These are phyloP conservation scores for Colletotrichum tanaceti DNA, from an alignment of 2,329 filamentous ascomycete species.

Conservation along the genomic window DNA sequence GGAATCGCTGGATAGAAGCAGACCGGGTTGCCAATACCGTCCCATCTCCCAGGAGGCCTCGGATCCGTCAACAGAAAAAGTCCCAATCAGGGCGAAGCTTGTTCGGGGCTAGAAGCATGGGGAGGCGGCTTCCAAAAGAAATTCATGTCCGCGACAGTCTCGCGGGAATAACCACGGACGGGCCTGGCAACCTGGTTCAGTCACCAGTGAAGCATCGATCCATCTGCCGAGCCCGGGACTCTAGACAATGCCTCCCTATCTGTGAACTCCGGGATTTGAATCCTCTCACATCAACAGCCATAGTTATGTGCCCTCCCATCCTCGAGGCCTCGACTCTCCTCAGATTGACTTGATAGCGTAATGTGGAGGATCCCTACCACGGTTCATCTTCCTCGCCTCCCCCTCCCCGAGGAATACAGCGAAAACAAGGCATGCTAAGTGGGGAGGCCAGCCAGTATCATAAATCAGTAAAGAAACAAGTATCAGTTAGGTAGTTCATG, in stretches of 20 bases:
- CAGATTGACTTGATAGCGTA: not conserved
- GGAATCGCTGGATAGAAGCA: not conserved
- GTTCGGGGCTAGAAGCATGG: not conserved
- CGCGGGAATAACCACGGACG: not conserved
- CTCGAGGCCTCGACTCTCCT: too few species aligned
- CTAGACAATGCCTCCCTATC: not conserved
- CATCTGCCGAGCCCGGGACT: not conserved
- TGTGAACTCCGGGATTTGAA: not conserved
- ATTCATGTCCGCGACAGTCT: not conserved
- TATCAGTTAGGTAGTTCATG: too few species aligned
- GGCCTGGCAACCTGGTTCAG: too few species aligned
- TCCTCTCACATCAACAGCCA: not conserved
- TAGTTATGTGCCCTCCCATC: not conserved
- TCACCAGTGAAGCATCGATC: not conserved
- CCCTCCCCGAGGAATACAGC: not conserved
- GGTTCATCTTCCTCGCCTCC: not conserved
- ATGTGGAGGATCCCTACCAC: not conserved
- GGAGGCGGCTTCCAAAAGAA: not conserved
- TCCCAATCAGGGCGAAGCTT: not conserved
- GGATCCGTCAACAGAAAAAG: too few species aligned
- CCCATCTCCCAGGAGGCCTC: not conserved
- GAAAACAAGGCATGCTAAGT: too few species aligned
- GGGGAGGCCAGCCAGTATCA: constrained; percentile 42
- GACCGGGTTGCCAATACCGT: not conserved
- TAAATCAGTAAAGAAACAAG: constrained; percentile 37